Base-by-base conservation (phyloP, 768 basidiomycete species). In the Suillus brevipes region DNA sequence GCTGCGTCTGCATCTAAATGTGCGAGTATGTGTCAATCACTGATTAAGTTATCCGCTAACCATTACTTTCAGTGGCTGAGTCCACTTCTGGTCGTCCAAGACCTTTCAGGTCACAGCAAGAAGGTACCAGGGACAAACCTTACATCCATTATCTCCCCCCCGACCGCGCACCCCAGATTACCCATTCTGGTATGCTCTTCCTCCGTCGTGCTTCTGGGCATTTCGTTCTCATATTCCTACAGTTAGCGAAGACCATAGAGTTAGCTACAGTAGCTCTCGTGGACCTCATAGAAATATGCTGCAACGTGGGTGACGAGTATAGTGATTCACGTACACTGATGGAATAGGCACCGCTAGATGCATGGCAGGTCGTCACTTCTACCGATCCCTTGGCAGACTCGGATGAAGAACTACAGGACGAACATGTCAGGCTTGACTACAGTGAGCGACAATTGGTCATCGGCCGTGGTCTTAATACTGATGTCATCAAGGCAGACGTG, bases 381-480 rank as follows among this genome's bases (percentile, higher is more conserved):
- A 81, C 82, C 42, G 90, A 92, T 71, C 88, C 90, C 18, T 78
- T 92, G 18, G 79, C 77, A 14, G 89, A 91, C 77, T 91, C 91
- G 14, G 91, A 92, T 68, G 89, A 89, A 45, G 91, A 93, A 70
- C 75, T 81, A 63, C 79, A 81, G 62, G 89, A 91, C 65, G 86
- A 90, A 64, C 79, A 89, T 67, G 79, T 84, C 55, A 82, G 84
- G 50, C 72, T 81, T 58, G 90, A 93, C 69, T 91, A 91, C 70
- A 80, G 91, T 89, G 70, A 71, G 89, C 73, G 62, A 34, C 62
- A 31, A 43, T 34, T 31, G 42, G 65, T 9, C 25, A 31, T 25
- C 37, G 59, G 36, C 10, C 2, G 42, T 23, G 10, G 23, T 38
- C 12, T 55, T 6, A 8, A 28, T 66, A 16, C 42, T 37, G 57